Evolutionary conservation across 1,139 yeast species (phyloP), one percentile per base, ranked within the genome.

Genomic region (Nakaseomyces glabratus): DNA sequence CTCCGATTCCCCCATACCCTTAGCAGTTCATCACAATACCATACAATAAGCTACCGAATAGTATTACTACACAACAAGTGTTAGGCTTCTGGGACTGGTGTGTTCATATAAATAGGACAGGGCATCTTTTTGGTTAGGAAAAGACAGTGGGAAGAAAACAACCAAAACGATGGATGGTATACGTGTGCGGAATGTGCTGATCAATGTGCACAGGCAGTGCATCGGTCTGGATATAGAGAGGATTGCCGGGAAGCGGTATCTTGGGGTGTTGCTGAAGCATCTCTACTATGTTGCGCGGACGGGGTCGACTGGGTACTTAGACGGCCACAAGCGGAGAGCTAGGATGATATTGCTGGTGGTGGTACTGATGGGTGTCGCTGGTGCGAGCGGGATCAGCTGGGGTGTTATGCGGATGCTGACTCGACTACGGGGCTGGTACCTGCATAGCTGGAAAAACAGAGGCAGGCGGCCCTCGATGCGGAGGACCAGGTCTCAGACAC

Each of bases 401-500:
- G 30, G 17, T 4, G 20, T n/a, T 4, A 17, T 26, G 21, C 15
- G 30, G 21, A 14, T 45, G 3, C 18, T 46, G 16, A 28, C 7
- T 15, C 17, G 17, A 15, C 21, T 30, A 16, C 24, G 30, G 21
- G 21, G 11, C 16, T 28, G 28, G 23, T 28, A 28, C 34, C 21
- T 25, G 24, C 33, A 28, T 19, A 20, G 31, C 22, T 30, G 37
- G 33, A 17, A 31, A 28, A 24, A 23, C 13, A 22, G 34, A 15
- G 36, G 35, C 14, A 30, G 35, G 15, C 35, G 39, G 30, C 37
- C 44, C 5, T 14, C 34, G 3, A 35, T 49, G 34, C 41, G 48
- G 28, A 40, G 56, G 26, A 47, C 55, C 10, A 43, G 57, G 28
- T 54, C 58, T 4, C 58, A 52, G 37, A 40, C 45, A 34, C 42